Evolutionary conservation across 208 protist genomes (phyloP).

Genomic region (Naegleria fowleri): DNA sequence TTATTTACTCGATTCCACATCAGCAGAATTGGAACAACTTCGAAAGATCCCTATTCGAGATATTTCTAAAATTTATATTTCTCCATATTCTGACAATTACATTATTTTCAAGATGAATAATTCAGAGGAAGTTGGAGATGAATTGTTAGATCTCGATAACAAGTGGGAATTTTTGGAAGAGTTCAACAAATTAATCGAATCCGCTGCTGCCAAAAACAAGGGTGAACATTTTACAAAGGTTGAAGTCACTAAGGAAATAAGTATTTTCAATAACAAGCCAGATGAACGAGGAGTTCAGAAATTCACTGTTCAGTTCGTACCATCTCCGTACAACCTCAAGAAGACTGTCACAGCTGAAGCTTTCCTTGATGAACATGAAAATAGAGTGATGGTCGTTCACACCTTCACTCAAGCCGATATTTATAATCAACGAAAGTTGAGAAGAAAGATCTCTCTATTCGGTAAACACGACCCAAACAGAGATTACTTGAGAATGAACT

Average conservation of each 20-base stretch:
- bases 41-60: not conserved
- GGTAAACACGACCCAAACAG: not conserved
- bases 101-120: not conserved
- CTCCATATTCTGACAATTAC: not conserved
- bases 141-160: not conserved
- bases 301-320: not conserved
- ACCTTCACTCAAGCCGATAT: not conserved
- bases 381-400: not conserved
- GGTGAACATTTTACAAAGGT: not conserved
- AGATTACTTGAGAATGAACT: not conserved
- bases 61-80: not conserved
- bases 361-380: not conserved
- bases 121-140: not conserved
- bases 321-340: not conserved
- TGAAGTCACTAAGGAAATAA: not conserved
- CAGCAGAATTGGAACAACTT: not conserved
- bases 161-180: slow-evolving; percentile 1
- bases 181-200: not conserved
- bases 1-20: not conserved
- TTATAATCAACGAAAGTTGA: not conserved
- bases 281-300: not conserved
- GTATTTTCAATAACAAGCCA: not conserved
- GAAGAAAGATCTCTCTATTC: not conserved
- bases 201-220: not conserved
- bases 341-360: not conserved